Evolutionary conservation across 805 yeast species (phyloP), one percentile per base, ranked within the genome.

Genomic region (Candida suzukii): DNA sequence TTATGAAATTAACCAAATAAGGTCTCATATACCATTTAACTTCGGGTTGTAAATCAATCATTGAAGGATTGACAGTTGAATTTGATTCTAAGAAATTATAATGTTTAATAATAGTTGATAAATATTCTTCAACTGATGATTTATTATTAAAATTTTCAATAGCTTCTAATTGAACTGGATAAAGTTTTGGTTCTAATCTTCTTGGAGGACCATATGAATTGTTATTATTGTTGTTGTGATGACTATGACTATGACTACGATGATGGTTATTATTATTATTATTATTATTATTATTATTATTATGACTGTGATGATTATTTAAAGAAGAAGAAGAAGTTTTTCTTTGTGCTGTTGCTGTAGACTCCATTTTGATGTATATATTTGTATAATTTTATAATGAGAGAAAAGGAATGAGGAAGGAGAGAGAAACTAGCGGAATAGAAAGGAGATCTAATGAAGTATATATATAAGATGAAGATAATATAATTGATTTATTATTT

Each of bases 1-100:
- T 72, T 19, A 88, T 64, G 54, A 88, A 91, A 52, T 88, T 95
- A 33, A 91, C 74, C 39, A 90, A 69, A 48, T 79, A 78, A 29
- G 77, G 76, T 51, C 99, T 74, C 65, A 85, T 76, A 32, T 70
- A 67, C 65, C 87, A 78, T 40, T 80, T 76, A 44, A 91, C 68
- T 55, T 88, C 95, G 11, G 97, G 97, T 63, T 91, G 99, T 49
- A 85, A 83, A 44, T 77, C 80, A 51, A 88, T 84, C 62, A 88
- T 61, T 13, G 59, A 54, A 2, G 78, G 72, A 47, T 73, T 72
- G 28, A 72, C 65, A 22, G 53, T 48, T 31, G 64, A 63, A 30
- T 51, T 49, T 4, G 62, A 43, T 48, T 75, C 80, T 26, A 72
- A 54, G 14, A 44, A 53, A 16, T 75, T 57, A 45, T 66, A 49